Evolutionary conservation across 352 stramenopile species (phyloP), one percentile per base, ranked within the genome.

Genomic region (Globisporangium spinosum): DNA sequence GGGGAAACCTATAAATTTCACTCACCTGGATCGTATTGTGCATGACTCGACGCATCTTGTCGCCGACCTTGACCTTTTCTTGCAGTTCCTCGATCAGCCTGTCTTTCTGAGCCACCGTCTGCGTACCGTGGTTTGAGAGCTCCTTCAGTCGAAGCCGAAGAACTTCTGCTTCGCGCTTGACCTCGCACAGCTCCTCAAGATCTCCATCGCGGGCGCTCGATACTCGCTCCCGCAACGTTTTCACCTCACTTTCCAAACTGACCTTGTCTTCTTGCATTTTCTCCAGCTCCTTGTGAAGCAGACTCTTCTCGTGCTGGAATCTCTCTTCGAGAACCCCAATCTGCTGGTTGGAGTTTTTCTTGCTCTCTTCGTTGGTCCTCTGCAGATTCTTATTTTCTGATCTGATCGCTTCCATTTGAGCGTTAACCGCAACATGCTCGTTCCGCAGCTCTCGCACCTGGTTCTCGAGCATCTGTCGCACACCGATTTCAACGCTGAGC

Each of bases 21-120:
- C 71, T 40, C 82, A 92, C 84, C 78, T 94, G 84, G 35, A 99
- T 98, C 49, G 87, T 91, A 79, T 99, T 99, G 83, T 99, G 98
- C 83, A 99, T 93, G 69, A 90, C 82, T n/a, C 98, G 82, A 38
- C 97, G 88, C 17, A 94, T 60, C 35, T 88, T 92, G 65, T 97
- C 88, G 1, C 85, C 86, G n/a, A 89, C 74, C 23, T 84, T 83
- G 32, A 94, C 70, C 35, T 91, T 90, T 56, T 86, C 77, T 65
- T 91, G 73, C 22, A 97, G 70, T 53, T 94, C 80, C 13, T 77
- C 73, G 58, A 96, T 89, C 23, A 80, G 62, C 22, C 38, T 73
- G 67, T 96, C 84, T 58, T 93, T 92, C 51, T 93, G 71, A 47
- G 87, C 80, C 17, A 96, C 76, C 3, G 80, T 88, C 63, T 90